Evolutionary conservation across 2,329 filamentous ascomycete genomes (phyloP).

Genomic region (Xylaria sp.): DNA sequence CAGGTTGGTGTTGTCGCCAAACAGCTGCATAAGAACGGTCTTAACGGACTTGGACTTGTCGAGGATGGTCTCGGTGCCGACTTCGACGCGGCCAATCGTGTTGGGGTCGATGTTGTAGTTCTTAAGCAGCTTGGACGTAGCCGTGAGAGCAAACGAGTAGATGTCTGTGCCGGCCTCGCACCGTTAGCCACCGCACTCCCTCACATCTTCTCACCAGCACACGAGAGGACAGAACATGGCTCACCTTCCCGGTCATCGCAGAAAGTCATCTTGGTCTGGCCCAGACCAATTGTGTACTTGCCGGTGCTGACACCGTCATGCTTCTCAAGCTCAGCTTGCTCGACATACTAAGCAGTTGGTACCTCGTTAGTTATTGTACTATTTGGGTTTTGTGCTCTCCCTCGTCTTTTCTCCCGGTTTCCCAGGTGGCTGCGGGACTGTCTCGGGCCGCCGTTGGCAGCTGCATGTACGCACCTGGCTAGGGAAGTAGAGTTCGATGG

Average conservation of each 20-base stretch:
- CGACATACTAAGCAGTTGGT: conserved; percentile 72
- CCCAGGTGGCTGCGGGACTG: conserved; percentile 2
- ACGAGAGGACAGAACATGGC: conserved; percentile 42
- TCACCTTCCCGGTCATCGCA: conserved; percentile 88
- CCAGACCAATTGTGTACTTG: conserved; percentile 91
- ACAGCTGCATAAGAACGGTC: conserved; percentile 87
- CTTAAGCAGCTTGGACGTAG: conserved; percentile 77
- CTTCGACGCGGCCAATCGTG: conserved; percentile 82
- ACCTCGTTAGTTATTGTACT: conserved; percentile 37
- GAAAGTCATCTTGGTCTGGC: conserved; percentile 92
- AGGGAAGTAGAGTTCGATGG: conserved; percentile 90
- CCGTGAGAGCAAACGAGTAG: conserved; percentile 86
- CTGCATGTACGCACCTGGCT: conserved; percentile 72
- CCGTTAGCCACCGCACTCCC: conserved; percentile 17
- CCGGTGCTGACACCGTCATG: conserved; percentile 84
- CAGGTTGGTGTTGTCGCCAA: conserved; percentile 83
- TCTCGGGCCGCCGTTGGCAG: conserved; percentile 11
- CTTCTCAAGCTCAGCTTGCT: conserved; percentile 84
- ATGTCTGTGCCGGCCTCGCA: conserved; percentile 68
- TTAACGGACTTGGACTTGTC: conserved; percentile 95
- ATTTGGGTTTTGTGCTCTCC: conserved; percentile 29
- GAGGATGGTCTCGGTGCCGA: conserved; percentile 85
- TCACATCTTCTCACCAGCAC: no score
- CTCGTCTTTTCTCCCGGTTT: not conserved
- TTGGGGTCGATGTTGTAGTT: conserved; percentile 86